Percentiles rank a stretch among this genome's conserved stretches.
Evolutionary conservation across 176 grass and related monocot species (phyloP).

Genomic region (Tuctoria greenei): DNA sequence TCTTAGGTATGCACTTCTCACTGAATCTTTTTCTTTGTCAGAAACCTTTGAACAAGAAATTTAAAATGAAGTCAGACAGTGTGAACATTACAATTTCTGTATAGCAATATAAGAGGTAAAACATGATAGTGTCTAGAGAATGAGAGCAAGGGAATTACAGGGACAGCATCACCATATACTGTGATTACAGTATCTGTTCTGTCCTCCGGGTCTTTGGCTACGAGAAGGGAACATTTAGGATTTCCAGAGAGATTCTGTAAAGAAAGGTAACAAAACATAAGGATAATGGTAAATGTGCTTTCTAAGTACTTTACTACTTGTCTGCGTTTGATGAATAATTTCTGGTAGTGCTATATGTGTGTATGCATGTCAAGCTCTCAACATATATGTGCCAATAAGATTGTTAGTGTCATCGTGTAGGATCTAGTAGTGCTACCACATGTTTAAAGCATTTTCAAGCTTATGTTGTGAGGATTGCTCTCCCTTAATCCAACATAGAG

Average conservation of each 20-base stretch:
- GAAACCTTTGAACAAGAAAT: constrained; percentile 47
- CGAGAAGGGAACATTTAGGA: constrained; percentile 85
- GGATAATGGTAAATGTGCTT: background rate
- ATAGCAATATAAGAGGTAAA: background rate
- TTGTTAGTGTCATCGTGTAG: background rate
- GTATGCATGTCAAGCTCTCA: background rate
- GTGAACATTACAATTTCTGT: background rate
- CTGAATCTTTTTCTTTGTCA: constrained; percentile 59
- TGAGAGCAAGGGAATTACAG: constrained; percentile 46
- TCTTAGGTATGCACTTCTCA: constrained; percentile 65
- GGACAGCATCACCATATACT: constrained; percentile 74
- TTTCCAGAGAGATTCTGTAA: constrained; percentile 76
- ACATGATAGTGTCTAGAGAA: constrained; percentile 10
- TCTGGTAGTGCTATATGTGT: background rate
- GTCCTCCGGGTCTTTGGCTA: constrained; percentile 88
- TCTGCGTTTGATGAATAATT: constrained; percentile 8
- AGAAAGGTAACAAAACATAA: constrained; percentile 17
- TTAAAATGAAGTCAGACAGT: background rate
- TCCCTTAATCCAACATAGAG: background rate
- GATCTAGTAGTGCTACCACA: background rate
- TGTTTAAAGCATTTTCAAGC: background rate
- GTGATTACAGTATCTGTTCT: constrained; percentile 96
- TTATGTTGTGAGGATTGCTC: background rate
- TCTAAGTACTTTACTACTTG: background rate
- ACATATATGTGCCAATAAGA: background rate